Percentiles rank a stretch among this genome's conserved stretches.
Evolutionary conservation across 2,329 filamentous ascomycete species (phyloP).

Genomic region (Trichoderma lentiforme): DNA sequence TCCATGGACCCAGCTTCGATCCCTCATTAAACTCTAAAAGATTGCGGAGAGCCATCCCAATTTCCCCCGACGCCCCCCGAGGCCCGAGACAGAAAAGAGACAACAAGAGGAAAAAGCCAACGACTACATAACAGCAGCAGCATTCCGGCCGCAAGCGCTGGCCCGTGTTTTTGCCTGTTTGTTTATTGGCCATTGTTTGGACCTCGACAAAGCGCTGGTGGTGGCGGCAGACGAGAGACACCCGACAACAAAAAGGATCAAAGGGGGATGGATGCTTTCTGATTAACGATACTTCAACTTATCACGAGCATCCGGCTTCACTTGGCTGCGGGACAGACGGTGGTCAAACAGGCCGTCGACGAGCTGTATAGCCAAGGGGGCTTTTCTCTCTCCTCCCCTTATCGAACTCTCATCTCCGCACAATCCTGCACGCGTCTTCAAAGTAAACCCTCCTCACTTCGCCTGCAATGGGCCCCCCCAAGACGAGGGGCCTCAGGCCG

Average conservation of each 20-base stretch:
- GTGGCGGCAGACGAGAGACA: not conserved
- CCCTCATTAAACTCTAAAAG: slow-evolving; percentile 2
- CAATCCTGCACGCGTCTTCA: not conserved
- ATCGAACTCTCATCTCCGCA: not conserved
- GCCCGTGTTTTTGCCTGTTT: slow-evolving; percentile 1
- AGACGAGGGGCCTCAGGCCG: slow-evolving; percentile 33
- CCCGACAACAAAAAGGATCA: not conserved
- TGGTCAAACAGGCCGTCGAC: not conserved
- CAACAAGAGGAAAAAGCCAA: not conserved
- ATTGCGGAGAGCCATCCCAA: not conserved
- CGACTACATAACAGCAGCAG: not conserved
- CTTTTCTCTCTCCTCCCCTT: not conserved
- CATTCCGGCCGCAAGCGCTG: not conserved
- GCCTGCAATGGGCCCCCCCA: slow-evolving; percentile 29
- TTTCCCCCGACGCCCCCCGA: not conserved
- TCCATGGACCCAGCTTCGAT: slow-evolving; percentile 1
- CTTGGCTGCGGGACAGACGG: not conserved
- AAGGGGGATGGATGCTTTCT: not conserved
- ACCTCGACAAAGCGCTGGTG: not conserved
- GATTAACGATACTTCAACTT: not conserved
- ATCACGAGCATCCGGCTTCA: not conserved
- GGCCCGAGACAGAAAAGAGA: not conserved
- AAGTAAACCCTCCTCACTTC: not conserved
- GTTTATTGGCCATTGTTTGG: not conserved
- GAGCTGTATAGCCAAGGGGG: not conserved